These are phyloP conservation scores for Ophiocordyceps camponoti-saundersi DNA, from an alignment of 2,329 filamentous ascomycete genomes.

Conservation along the genomic window DNA sequence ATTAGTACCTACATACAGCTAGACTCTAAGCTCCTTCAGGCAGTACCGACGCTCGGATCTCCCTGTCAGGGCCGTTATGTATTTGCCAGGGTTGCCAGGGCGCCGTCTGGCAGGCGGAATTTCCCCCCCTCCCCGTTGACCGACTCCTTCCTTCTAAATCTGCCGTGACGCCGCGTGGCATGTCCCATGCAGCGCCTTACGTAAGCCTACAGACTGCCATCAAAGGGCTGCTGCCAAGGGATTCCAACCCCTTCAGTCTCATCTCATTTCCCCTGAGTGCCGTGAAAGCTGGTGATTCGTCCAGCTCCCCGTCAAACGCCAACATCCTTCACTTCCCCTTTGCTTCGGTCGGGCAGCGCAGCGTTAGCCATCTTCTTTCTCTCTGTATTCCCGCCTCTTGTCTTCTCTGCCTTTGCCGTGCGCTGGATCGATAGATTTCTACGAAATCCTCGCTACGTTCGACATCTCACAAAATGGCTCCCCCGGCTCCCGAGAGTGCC, in stretches of 20 bases:
- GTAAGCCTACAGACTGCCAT: conserved; percentile 5
- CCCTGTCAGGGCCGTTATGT: neutral
- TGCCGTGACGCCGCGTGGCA: conserved; percentile 3
- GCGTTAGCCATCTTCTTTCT: neutral
- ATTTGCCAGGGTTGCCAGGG: neutral
- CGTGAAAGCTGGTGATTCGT: conserved; percentile 2
- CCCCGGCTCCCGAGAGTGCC: conserved; percentile 39
- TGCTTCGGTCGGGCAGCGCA: neutral
- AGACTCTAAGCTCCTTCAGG: conserved; percentile 7
- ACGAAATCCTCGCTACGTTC: neutral
- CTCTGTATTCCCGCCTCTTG: neutral
- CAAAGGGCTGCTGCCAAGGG: conserved; percentile 9
- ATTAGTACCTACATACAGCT: conserved; percentile 1
- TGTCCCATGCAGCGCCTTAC: neutral
- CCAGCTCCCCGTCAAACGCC: conserved; percentile 2
- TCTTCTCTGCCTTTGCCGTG: neutral
- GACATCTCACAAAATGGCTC: conserved; percentile 31
- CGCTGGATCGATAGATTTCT: neutral
- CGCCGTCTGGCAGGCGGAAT: neutral
- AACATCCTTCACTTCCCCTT: conserved; percentile 1
- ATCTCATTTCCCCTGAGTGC: conserved; percentile 14
- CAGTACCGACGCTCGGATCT: conserved; percentile 6
- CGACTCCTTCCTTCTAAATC: neutral
- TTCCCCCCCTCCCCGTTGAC: neutral
- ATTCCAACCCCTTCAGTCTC: conserved; percentile 6